Evolutionary conservation across 257 asterid species (phyloP), one percentile per base, ranked within the genome.

Genomic region (Paraleonurus japonicus): DNA sequence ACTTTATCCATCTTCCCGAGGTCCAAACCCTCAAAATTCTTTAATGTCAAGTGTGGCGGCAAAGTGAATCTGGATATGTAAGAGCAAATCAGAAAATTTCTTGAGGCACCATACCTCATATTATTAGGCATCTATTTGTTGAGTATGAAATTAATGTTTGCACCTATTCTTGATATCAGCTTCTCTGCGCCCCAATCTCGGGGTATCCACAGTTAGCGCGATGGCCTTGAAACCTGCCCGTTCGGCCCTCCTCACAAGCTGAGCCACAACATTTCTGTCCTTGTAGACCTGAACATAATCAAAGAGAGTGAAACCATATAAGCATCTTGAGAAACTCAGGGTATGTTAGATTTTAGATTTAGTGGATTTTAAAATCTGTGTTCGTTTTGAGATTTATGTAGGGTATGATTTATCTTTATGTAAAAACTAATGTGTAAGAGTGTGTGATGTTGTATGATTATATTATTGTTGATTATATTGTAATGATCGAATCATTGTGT

Each of bases 181-280:
- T 45, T 92, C 98, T 70, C 98, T 83, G 67, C 98, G 98, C 54
- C 98, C 98, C 76, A 89, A 72, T 82, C 85, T 83, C 3, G 96
- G 98, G 75, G 98, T 89, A 67, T 92, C 98, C 43, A 92, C 96
- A 12, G 98, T 89, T 24, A 92, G 96, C 67, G 98, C 98, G 41
- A 92, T 89, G 80, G 98, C 98, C 88, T 89, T 92, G 80, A 89
- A 92, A 62, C 98, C 96, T 1, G 98, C 98, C 86, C 74, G 89
- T 84, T 92, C 96, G 48, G 96, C 96, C 77, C 98, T 82, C 77
- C 90, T 85, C 80, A 89, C 96, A 33, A 89, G 96, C 82, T 92
- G 98, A 73, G 92, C 90, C 77, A 92, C 98, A 61, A 92, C 96
- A 48, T 86, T 86, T 73, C 98, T 82, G 90, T 92, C 88, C 85